Evolutionary conservation across 2,329 filamentous ascomycete species (phyloP).

Genomic region (Neurospora sp.): DNA sequence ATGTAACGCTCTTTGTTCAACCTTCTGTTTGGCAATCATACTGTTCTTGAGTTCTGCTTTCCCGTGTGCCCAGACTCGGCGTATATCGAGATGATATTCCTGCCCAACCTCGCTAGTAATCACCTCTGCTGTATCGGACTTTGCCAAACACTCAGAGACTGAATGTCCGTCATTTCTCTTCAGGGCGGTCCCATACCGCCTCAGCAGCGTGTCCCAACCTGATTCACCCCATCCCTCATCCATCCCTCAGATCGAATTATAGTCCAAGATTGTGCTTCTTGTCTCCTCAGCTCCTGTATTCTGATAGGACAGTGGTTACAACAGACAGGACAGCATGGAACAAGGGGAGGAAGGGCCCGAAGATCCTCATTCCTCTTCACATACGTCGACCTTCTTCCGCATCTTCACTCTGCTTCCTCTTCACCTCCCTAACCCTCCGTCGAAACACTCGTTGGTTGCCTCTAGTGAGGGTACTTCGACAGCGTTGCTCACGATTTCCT

Average conservation of each 20-base stretch:
- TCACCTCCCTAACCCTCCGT: too few species aligned
- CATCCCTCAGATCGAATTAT: not conserved
- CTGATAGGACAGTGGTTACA: not conserved
- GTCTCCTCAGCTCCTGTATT: not conserved
- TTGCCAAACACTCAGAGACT: not conserved
- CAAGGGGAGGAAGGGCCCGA: not conserved
- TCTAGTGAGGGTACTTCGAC: not conserved
- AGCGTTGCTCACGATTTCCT: too few species aligned
- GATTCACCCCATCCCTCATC: not conserved
- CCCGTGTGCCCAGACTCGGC: not conserved
- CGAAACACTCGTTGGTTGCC: not conserved
- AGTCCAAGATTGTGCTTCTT: not conserved
- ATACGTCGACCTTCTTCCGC: not conserved
- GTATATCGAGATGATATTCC: not conserved
- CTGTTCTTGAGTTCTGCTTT: not conserved
- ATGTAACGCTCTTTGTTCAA: too few species aligned
- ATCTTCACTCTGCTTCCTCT: not conserved
- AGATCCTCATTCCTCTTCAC: not conserved
- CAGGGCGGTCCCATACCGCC: not conserved
- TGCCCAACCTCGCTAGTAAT: not conserved
- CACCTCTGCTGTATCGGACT: not conserved
- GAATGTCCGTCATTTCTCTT: not conserved
- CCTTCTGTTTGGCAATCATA: not conserved
- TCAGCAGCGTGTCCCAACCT: not conserved
- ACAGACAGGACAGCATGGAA: not conserved